Conservation (phyloP, 202 grass and related monocot genomes). For the Zizania palustris region DNA sequence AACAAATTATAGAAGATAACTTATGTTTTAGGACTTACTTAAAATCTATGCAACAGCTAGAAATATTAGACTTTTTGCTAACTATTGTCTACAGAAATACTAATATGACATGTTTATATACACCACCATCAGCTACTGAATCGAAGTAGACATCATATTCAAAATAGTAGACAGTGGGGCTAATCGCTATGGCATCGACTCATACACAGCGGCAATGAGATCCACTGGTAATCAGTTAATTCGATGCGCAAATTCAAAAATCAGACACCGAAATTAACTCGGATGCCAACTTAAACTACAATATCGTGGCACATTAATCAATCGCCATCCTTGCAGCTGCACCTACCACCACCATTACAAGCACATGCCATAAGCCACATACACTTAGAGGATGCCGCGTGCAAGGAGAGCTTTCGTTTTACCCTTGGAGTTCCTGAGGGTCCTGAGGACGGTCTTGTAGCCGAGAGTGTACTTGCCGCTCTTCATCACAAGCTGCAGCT, state of each 20-base stretch:
- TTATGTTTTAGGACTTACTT: neutral
- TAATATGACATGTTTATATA: neutral
- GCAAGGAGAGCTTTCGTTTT: neutral
- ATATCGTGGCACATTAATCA: neutral
- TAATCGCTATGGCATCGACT: conserved; percentile 41
- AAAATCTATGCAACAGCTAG: neutral
- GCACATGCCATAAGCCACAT: no score
- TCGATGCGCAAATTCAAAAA: conserved; percentile 17
- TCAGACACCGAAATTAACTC: neutral
- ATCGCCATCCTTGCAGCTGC: no score
- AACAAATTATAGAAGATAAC: neutral
- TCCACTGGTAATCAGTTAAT: conserved; percentile 60
- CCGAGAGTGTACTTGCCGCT: conserved; percentile 67
- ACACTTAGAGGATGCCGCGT: no score
- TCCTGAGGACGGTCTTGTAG: conserved; percentile 61
- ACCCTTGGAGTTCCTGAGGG: conserved; percentile 57
- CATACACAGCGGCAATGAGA: conserved; percentile 49
- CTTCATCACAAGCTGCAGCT: conserved; percentile 64
- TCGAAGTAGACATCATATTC: neutral
- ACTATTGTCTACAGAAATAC: neutral
- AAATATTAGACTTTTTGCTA: neutral
- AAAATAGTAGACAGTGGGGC: conserved; percentile 1
- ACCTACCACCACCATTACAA: no score
- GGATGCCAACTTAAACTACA: neutral
- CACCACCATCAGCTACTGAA: conserved; percentile 20